Conservation (phyloP, 164 flowering plant genomes). For the Chloranthus sessilifolius region DNA sequence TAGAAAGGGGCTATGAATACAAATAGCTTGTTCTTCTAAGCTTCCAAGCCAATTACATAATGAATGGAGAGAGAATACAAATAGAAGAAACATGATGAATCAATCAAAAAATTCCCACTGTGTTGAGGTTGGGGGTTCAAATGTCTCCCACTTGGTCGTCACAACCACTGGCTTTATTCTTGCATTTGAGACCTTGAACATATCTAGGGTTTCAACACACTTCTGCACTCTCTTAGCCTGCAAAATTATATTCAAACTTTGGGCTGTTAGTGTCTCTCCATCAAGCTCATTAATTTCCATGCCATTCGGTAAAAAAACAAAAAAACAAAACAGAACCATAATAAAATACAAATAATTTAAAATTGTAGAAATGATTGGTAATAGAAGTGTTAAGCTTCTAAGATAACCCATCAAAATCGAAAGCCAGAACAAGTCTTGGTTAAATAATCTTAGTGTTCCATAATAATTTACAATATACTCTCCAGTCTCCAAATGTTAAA, state of each 20-base stretch:
- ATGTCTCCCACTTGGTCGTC: constrained; percentile 62
- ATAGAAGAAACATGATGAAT: no score
- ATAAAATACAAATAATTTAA: no score
- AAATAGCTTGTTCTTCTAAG: constrained; percentile 3
- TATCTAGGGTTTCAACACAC: constrained; percentile 65
- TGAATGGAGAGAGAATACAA: constrained; percentile 7
- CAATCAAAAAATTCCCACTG: constrained; percentile 56
- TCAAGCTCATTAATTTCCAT: no score
- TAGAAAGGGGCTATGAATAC: constrained; percentile 4
- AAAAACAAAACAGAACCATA: no score
- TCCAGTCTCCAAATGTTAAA: no score
- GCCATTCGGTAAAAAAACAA: no score
- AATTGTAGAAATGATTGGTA: no score
- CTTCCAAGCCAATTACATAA: constrained; percentile 6
- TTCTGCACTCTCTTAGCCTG: constrained; percentile 70
- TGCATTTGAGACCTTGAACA: constrained; percentile 50
- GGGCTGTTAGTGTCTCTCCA: background rate
- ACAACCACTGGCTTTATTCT: constrained; percentile 40
- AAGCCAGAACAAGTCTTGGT: no score
- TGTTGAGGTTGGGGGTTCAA: constrained; percentile 38
- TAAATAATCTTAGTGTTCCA: no score
- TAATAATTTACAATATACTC: no score
- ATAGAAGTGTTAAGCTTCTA: no score
- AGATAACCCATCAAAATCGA: no score
- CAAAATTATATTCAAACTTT: constrained; percentile 11